Conservation (phyloP, 257 asterid species). For the Jacaranda copaia region DNA sequence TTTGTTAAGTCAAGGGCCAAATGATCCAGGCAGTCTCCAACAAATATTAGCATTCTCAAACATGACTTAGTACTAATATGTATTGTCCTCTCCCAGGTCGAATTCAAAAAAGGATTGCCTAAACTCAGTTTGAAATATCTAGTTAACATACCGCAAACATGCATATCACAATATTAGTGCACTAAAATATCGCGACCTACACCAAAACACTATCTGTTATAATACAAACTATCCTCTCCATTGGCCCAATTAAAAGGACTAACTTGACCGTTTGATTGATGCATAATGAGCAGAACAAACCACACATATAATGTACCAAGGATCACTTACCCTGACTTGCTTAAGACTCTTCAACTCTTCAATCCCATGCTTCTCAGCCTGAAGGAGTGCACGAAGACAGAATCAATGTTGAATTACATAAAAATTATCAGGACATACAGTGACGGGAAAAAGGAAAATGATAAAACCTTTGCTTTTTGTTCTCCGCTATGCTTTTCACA, state of each 20-base stretch:
- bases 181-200: constrained; percentile 6
- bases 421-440: constrained; percentile 19
- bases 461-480: constrained; percentile 86
- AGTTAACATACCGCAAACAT: background rate
- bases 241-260: background rate
- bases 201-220: background rate
- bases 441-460: constrained; percentile 5
- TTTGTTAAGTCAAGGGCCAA: too few relatives aligned
- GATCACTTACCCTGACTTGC: constrained; percentile 87
- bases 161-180: background rate
- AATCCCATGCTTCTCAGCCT: constrained; percentile 83
- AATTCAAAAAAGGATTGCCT: background rate
- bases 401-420: constrained; percentile 8
- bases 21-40: too few relatives aligned
- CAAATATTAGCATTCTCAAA: background rate
- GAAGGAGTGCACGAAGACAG: constrained; percentile 33
- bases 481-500: constrained; percentile 92
- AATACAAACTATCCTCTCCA: background rate
- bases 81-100: background rate
- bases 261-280: constrained; percentile 1
- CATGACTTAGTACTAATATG: background rate
- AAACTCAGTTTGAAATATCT: background rate
- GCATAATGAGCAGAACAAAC: constrained; percentile 2
- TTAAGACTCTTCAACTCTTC: constrained; percentile 92
- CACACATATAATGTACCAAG: constrained; percentile 16